phyloP scores from a whole-genome alignment of 140 eudicot genomes.

The Flaveria floridana region DNA sequence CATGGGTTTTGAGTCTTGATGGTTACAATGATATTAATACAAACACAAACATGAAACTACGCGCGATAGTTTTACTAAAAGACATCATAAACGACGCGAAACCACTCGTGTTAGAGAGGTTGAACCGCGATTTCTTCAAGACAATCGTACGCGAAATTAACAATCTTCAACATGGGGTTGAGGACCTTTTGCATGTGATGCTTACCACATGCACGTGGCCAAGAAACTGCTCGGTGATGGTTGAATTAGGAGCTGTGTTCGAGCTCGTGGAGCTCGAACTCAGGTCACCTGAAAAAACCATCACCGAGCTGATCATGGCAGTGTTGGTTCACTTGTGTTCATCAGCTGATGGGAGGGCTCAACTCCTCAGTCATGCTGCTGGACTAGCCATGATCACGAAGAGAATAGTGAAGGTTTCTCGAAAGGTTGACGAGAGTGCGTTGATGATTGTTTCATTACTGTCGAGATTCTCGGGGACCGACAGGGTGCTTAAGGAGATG shows the following conservation, averaged over 20 bases:
- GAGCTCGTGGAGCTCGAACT: constrained; percentile 57
- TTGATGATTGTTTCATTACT: constrained; percentile 49
- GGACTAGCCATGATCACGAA: constrained; percentile 60
- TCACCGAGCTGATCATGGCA: constrained; percentile 53
- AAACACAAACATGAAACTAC: constrained; percentile 29
- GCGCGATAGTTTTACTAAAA: constrained; percentile 41
- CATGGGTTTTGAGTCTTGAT: constrained; percentile 49
- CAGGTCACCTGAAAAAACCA: constrained; percentile 36
- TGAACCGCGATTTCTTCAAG: constrained; percentile 46
- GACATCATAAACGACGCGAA: constrained; percentile 36
- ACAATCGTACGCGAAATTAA: constrained; percentile 15
- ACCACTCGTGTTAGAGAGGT: constrained; percentile 34
- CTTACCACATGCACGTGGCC: constrained; percentile 47
- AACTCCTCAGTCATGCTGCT: constrained; percentile 56
- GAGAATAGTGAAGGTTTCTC: constrained; percentile 55
- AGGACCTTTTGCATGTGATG: constrained; percentile 43
- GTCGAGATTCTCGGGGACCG: constrained; percentile 46
- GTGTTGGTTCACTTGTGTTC: constrained; percentile 54
- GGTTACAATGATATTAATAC: background rate
- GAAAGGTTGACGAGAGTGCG: constrained; percentile 48
- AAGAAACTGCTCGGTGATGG: constrained; percentile 51
- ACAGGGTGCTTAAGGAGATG: constrained; percentile 59
- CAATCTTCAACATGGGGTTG: constrained; percentile 23
- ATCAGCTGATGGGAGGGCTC: constrained; percentile 69
- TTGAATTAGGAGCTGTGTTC: constrained; percentile 47